A percentile compares a stretch with the other conserved stretches of the same genome.
Conservation (phyloP, 148 eudicot genomes). For the Salicornia ramosissima region DNA sequence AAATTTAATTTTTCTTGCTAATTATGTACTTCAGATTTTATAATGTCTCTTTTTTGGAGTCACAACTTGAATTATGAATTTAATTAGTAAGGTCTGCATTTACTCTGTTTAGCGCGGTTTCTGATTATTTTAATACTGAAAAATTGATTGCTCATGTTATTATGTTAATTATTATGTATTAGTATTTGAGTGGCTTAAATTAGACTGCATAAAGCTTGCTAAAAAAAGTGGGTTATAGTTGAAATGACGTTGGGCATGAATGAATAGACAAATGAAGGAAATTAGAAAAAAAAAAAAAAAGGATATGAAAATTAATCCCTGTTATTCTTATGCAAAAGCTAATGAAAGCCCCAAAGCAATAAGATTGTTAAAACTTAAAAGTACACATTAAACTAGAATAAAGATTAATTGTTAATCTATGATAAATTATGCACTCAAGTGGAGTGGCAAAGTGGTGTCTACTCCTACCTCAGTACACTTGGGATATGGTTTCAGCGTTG, state of each 20-base stretch:
- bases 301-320: background rate
- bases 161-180: too few species aligned
- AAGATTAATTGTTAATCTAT: too few species aligned
- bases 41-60: background rate
- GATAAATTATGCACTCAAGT: too few species aligned
- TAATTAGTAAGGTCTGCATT: background rate
- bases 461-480: too few species aligned
- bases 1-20: background rate
- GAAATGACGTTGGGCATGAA: background rate
- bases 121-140: background rate
- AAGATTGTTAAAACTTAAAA: too few species aligned
- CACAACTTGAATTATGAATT: constrained; percentile 1
- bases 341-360: too few species aligned
- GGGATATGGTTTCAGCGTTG: too few species aligned
- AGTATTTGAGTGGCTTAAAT: constrained; percentile 1
- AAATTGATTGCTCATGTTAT: too few species aligned
- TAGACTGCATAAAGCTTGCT: background rate
- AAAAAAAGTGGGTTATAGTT: too few species aligned
- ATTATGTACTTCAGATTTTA: background rate
- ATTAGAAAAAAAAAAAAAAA: background rate
- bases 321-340: background rate
- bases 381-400: too few species aligned
- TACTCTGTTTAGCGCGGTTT: background rate
- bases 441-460: too few species aligned
- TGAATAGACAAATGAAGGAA: background rate